Percentiles rank a stretch among this genome's conserved stretches.
Conservation (phyloP, 805 yeast species). For the Saccharomycopsis schoenii region DNA sequence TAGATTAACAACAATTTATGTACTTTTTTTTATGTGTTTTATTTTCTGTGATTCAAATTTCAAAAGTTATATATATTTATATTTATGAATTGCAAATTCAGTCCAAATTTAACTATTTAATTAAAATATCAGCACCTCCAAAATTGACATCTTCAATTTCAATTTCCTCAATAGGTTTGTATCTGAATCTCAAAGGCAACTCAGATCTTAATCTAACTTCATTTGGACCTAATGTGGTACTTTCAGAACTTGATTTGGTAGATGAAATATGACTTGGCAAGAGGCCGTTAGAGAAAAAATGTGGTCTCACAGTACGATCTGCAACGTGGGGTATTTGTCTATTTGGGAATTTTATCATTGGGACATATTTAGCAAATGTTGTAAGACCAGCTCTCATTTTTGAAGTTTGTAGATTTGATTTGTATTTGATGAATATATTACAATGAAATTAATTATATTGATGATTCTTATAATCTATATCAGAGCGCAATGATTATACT, state of each 20-base stretch:
- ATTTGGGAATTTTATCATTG: slow-evolving; percentile 59
- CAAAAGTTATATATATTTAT: background rate
- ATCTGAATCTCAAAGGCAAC: slow-evolving; percentile 69
- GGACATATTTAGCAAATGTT: slow-evolving; percentile 31
- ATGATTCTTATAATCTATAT: no score
- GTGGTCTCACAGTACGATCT: slow-evolving; percentile 26
- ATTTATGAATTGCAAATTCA: no score
- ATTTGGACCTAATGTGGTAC: background rate
- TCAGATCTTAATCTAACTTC: slow-evolving; percentile 31
- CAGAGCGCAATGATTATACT: background rate
- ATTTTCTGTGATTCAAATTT: background rate
- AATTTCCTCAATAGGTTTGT: slow-evolving; percentile 44
- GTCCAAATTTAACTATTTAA: background rate
- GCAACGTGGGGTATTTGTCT: slow-evolving; percentile 9
- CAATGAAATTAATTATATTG: background rate
- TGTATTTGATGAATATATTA: background rate
- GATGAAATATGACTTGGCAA: slow-evolving; percentile 26
- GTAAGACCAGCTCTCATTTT: slow-evolving; percentile 26
- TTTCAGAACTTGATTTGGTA: background rate
- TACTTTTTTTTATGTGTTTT: no score
- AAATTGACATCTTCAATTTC: slow-evolving; percentile 71
- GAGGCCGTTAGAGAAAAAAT: slow-evolving; percentile 35
- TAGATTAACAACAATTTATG: no score
- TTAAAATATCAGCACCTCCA: slow-evolving; percentile 66
- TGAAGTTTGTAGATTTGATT: background rate